phyloP scores from a whole-genome alignment of 306 rosid genomes.

The Oxytropis ochrocephala region DNA sequence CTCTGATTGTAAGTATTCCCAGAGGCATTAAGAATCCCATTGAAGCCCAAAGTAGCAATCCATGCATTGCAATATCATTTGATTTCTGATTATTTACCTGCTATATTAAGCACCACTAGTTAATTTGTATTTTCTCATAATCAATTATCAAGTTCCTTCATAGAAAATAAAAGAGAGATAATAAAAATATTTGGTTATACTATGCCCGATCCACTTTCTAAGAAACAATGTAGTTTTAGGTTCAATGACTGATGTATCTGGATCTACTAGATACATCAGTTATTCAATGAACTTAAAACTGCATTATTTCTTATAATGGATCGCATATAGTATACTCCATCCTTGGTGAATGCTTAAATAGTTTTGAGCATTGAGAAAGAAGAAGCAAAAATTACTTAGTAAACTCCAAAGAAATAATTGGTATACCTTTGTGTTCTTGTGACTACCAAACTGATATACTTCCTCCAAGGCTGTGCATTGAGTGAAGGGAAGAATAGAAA shows the following conservation, averaged over 20 bases:
- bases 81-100: conserved; percentile 56
- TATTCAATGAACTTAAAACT: too few species aligned
- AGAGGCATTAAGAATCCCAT: conserved; percentile 75
- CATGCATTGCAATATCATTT: conserved; percentile 67
- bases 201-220: too few species aligned
- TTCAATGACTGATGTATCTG: too few species aligned
- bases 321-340: too few species aligned
- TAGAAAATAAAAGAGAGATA: background rate
- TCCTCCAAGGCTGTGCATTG: conserved; percentile 44
- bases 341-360: background rate
- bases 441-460: conserved; percentile 26
- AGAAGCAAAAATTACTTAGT: background rate
- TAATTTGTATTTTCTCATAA: conserved; percentile 11
- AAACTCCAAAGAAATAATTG: background rate
- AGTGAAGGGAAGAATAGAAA: conserved; percentile 47
- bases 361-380: background rate
- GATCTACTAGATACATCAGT: too few species aligned
- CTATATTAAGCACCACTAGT: background rate
- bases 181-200: too few species aligned
- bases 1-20: conserved; percentile 71
- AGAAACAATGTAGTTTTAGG: too few species aligned
- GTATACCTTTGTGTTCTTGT: conserved; percentile 46
- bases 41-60: conserved; percentile 81
- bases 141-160: background rate
- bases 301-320: too few species aligned